phyloP scores from a whole-genome alignment of 2,329 filamentous ascomycete species.

The Pseudogymnoascus sp. region DNA sequence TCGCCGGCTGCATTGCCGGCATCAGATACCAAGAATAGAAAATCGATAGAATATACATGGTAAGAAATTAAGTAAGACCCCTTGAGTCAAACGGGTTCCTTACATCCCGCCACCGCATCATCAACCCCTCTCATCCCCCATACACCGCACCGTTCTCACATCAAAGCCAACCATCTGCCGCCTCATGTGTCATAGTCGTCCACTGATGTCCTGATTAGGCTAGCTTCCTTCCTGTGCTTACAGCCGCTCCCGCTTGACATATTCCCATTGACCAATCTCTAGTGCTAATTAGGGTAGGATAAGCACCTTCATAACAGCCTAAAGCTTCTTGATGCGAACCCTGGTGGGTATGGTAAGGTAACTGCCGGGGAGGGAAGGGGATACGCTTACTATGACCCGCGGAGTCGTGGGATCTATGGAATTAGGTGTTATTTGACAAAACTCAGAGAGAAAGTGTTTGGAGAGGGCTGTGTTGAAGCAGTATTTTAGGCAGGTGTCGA shows the following conservation, averaged over 20 bases:
- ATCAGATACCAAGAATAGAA: neutral
- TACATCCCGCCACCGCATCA: neutral
- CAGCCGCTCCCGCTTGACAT: neutral
- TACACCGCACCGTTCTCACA: neutral
- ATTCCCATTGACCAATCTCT: neutral
- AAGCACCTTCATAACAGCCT: neutral
- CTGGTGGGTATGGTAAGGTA: neutral
- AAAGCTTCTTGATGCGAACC: neutral
- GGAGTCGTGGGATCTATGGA: neutral
- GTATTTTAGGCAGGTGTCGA: constrained; percentile 90
- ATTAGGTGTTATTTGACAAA: neutral
- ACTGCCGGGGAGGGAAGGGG: neutral
- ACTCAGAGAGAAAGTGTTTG: neutral
- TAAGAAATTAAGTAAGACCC: neutral
- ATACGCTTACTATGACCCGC: neutral
- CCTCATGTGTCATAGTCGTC: neutral
- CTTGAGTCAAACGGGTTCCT: neutral
- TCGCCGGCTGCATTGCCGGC: neutral
- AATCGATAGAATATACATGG: neutral
- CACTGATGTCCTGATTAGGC: neutral
- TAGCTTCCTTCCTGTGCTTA: neutral
- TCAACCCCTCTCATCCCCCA: neutral
- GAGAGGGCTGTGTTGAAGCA: constrained; percentile 67
- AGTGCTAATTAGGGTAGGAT: neutral
- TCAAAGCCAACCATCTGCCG: neutral